Evolutionary conservation across 345 rosid genomes (phyloP).

Genomic region (Murraya paniculata): DNA sequence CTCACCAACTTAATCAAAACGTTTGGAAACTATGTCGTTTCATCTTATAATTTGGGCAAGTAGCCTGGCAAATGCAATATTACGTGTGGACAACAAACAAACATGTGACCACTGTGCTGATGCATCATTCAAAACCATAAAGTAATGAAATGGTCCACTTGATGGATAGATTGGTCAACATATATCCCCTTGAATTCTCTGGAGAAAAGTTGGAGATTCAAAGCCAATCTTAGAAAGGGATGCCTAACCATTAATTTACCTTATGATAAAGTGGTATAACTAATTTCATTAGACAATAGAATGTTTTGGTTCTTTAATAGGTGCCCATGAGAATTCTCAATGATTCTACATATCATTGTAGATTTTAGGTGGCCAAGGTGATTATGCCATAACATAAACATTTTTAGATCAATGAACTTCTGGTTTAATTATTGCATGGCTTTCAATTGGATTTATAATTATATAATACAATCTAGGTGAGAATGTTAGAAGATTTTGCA

Average conservation of each 20-base stretch:
- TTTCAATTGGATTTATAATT: not conserved
- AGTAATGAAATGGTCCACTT: not conserved
- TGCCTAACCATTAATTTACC: not conserved
- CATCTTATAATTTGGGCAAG: no score
- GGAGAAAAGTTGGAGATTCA: not conserved
- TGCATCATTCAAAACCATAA: conserved; percentile 4
- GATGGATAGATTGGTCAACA: not conserved
- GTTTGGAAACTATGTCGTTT: no score
- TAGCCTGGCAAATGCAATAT: not conserved
- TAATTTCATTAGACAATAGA: not conserved
- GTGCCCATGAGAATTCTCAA: not conserved
- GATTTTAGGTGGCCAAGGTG: not conserved
- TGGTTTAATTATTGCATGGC: not conserved
- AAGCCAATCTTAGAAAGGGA: not conserved
- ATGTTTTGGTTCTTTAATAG: no score
- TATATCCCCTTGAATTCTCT: conserved; percentile 3
- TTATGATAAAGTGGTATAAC: not conserved
- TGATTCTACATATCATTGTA: conserved; percentile 5
- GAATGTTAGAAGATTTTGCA: not conserved
- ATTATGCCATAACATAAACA: conserved; percentile 11
- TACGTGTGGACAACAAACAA: conserved; percentile 1
- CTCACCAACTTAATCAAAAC: no score
- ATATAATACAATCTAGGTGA: not conserved
- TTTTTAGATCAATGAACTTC: not conserved
- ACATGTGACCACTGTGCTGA: conserved; percentile 1